Percentiles rank a stretch among this genome's conserved stretches.
Conservation (phyloP, 176 grass and related monocot genomes). For the Elaeis guineensis region DNA sequence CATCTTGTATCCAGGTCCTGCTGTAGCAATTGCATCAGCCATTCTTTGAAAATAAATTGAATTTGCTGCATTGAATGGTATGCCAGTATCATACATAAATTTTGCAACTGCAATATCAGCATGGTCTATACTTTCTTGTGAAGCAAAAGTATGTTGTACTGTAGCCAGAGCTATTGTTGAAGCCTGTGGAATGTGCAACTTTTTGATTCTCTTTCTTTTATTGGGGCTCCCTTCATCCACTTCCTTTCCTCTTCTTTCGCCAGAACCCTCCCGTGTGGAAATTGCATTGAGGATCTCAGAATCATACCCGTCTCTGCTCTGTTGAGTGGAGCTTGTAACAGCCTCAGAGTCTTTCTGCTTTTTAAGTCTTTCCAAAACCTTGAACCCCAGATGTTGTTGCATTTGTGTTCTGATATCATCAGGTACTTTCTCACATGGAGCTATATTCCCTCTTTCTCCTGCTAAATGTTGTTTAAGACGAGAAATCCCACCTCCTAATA, state of each 20-base stretch:
- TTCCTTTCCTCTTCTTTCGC: constrained; percentile 18
- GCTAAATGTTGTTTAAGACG: constrained; percentile 29
- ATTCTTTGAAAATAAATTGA: constrained; percentile 13
- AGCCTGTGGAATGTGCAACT: neutral
- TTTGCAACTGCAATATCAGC: constrained; percentile 14
- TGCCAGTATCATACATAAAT: constrained; percentile 14
- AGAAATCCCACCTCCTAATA: constrained; percentile 25
- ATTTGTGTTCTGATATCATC: constrained; percentile 26
- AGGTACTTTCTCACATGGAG: constrained; percentile 23
- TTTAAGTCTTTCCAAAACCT: constrained; percentile 19
- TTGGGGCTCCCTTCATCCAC: constrained; percentile 1
- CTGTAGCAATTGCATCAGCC: constrained; percentile 17
- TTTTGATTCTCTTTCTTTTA: constrained; percentile 9
- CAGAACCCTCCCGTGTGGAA: constrained; percentile 5
- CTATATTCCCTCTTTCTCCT: constrained; percentile 30
- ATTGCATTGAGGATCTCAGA: constrained; percentile 7
- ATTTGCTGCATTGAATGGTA: constrained; percentile 2
- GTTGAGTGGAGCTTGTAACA: constrained; percentile 8
- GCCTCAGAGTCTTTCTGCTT: constrained; percentile 7
- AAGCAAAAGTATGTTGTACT: neutral
- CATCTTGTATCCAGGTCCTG: constrained; percentile 16
- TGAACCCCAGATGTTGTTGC: constrained; percentile 25
- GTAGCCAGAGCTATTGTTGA: neutral
- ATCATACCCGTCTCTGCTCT: constrained; percentile 10
- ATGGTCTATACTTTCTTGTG: constrained; percentile 18